Conservation (phyloP, 2,329 filamentous ascomycete genomes). For the Clarireedia hainanense region DNA sequence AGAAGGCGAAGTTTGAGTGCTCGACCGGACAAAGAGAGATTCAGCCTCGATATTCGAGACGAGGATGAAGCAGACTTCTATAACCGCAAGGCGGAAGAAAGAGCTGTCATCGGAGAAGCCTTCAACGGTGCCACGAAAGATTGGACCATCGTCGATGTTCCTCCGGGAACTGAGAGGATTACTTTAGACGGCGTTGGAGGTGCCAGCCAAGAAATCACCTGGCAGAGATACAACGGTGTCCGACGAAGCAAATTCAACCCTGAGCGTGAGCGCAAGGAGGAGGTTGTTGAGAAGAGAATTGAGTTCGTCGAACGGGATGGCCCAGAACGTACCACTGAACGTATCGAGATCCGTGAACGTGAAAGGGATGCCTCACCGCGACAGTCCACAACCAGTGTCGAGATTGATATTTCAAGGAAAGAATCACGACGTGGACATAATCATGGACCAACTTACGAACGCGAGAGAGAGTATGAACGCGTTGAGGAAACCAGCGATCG, state of each 20-base stretch:
- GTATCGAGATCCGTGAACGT: constrained; percentile 20
- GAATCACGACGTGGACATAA: constrained; percentile 4
- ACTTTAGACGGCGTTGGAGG: constrained; percentile 73
- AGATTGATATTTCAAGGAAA: constrained; percentile 24
- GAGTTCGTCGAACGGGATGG: neutral
- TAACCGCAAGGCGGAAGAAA: constrained; percentile 59
- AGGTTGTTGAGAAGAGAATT: constrained; percentile 5
- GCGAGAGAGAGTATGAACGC: constrained; percentile 37
- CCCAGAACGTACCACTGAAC: constrained; percentile 11
- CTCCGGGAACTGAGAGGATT: constrained; percentile 75
- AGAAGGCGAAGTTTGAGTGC: constrained; percentile 24
- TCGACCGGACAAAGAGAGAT: constrained; percentile 18
- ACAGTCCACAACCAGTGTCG: constrained; percentile 18
- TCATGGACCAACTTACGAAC: constrained; percentile 19
- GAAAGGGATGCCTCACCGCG: constrained; percentile 12
- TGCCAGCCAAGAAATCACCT: constrained; percentile 67
- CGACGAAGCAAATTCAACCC: constrained; percentile 66
- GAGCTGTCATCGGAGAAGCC: constrained; percentile 64
- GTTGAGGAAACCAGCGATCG: constrained; percentile 44
- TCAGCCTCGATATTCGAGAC: constrained; percentile 25
- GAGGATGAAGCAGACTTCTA: constrained; percentile 52
- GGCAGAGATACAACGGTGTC: constrained; percentile 73
- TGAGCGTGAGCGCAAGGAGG: constrained; percentile 44
- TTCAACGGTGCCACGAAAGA: constrained; percentile 65
- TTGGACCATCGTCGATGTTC: constrained; percentile 79